A percentile compares a stretch with the other conserved stretches of the same genome.
Evolutionary conservation across 2,329 filamentous ascomycete species (phyloP).

Genomic region (Colletotrichum sp.): DNA sequence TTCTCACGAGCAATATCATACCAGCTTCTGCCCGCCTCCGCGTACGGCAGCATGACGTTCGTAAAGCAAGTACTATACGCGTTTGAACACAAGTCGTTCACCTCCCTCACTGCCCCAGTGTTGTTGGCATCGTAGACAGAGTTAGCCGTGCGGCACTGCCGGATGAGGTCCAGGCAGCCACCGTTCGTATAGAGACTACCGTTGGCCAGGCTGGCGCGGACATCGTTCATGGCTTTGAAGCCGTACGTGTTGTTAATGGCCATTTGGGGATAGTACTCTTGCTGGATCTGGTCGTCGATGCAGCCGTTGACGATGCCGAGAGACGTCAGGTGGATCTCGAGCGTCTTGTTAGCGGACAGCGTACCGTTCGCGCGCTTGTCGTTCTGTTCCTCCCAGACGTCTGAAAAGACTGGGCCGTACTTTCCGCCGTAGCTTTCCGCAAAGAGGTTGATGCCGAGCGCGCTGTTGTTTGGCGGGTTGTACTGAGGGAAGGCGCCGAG

Average conservation of each 20-base stretch:
- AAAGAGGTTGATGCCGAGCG: conserved; percentile 67
- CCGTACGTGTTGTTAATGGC: conserved; percentile 68
- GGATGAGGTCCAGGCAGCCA: conserved; percentile 20
- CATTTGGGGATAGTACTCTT: conserved; percentile 60
- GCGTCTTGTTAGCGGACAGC: conserved; percentile 51
- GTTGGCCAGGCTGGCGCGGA: conserved; percentile 18
- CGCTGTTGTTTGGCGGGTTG: conserved; percentile 51
- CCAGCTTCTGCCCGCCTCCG: conserved; percentile 56
- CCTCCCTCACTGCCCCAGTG: conserved; percentile 1
- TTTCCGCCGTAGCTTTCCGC: conserved; percentile 74
- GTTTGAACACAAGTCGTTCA: conserved; percentile 10
- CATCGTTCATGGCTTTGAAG: conserved; percentile 53
- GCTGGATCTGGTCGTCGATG: conserved; percentile 68
- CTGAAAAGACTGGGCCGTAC: conserved; percentile 71
- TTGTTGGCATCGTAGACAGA: conserved; percentile 17
- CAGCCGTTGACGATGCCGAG: conserved; percentile 76
- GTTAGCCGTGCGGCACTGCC: conserved; percentile 19
- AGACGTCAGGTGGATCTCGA: conserved; percentile 65
- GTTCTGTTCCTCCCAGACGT: conserved; percentile 67
- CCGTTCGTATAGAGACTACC: conserved; percentile 11
- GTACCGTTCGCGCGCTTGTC: conserved; percentile 54
- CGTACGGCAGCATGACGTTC: conserved; percentile 63
- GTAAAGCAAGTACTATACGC: conserved; percentile 46
- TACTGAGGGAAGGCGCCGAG: conserved; percentile 64
- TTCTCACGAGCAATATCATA: conserved; percentile 66